phyloP scores from a whole-genome alignment of 306 rosid species.

The Prunus dulcis region DNA sequence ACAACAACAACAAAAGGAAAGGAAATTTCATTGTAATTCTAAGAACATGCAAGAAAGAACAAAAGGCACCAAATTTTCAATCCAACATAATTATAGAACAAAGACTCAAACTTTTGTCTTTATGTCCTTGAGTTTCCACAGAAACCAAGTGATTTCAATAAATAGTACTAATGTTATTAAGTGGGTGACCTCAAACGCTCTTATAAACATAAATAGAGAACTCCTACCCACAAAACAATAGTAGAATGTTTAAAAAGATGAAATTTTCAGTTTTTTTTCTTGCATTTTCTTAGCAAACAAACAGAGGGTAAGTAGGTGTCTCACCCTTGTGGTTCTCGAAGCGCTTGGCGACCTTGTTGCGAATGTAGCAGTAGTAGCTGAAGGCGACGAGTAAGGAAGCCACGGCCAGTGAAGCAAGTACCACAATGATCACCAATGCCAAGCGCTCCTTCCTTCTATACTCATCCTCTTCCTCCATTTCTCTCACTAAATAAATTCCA shows the following conservation, averaged over 20 bases:
- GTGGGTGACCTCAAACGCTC: neutral
- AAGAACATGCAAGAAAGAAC: neutral
- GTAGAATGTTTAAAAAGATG: neutral
- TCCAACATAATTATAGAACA: neutral
- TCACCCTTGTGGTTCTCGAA: conserved; percentile 51
- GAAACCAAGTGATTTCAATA: neutral
- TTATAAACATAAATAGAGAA: neutral
- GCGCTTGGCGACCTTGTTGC: conserved; percentile 64
- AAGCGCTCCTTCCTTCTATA: conserved; percentile 55
- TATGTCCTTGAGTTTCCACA: conserved; percentile 1
- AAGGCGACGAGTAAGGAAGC: conserved; percentile 68
- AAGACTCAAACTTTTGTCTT: neutral
- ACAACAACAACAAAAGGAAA: no score
- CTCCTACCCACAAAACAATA: neutral
- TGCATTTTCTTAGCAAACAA: conserved; percentile 5
- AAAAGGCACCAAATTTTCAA: neutral
- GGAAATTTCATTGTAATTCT: neutral
- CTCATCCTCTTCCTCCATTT: conserved; percentile 60
- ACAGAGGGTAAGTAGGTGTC: conserved; percentile 14
- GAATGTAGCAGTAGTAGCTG: conserved; percentile 84
- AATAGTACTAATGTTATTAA: neutral
- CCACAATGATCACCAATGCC: conserved; percentile 48
- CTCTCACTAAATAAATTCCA: neutral
- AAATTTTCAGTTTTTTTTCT: neutral
- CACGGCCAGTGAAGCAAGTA: conserved; percentile 72